phyloP scores from a whole-genome alignment of 257 asterid species.

The Lycium ferocissimum region DNA sequence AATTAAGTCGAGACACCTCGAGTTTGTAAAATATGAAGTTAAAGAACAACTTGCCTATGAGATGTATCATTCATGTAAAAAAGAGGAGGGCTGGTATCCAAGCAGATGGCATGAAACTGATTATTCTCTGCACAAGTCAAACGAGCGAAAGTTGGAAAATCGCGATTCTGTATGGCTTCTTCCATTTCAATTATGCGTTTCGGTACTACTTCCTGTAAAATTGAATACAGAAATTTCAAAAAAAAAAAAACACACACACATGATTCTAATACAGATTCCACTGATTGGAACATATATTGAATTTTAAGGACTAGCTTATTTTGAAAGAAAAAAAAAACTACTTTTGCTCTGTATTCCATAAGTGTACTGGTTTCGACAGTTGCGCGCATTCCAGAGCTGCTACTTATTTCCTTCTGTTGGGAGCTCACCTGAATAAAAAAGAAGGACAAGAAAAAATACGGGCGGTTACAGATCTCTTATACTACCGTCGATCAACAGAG shows the following conservation, averaged over 20 bases:
- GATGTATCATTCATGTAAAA: slow-evolving; percentile 99
- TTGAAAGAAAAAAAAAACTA: slow-evolving; percentile 44
- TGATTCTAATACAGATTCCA: no score
- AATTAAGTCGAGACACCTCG: no score
- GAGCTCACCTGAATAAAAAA: slow-evolving; percentile 75
- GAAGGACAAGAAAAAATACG: no score
- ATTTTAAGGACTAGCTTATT: no score
- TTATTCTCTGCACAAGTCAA: slow-evolving; percentile 89
- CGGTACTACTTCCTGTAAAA: slow-evolving; percentile 88
- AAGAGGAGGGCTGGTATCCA: slow-evolving; percentile 92
- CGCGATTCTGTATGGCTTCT: slow-evolving; percentile 80
- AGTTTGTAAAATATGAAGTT: no score
- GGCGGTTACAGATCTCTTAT: no score
- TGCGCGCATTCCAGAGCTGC: slow-evolving; percentile 98
- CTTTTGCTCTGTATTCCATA: slow-evolving; percentile 87
- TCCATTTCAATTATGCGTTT: slow-evolving; percentile 87
- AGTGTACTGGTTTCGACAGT: slow-evolving; percentile 92
- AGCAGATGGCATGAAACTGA: slow-evolving; percentile 97
- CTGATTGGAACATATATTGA: no score
- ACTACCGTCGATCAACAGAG: no score
- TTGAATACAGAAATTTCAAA: no score
- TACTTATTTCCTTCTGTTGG: slow-evolving; percentile 96
- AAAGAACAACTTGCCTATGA: slow-evolving; percentile 67
- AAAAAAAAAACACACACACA: no score
- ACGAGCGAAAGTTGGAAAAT: slow-evolving; percentile 84